Conservation (phyloP, 2,329 filamentous ascomycete species). For the Beauveria medogensis region DNA sequence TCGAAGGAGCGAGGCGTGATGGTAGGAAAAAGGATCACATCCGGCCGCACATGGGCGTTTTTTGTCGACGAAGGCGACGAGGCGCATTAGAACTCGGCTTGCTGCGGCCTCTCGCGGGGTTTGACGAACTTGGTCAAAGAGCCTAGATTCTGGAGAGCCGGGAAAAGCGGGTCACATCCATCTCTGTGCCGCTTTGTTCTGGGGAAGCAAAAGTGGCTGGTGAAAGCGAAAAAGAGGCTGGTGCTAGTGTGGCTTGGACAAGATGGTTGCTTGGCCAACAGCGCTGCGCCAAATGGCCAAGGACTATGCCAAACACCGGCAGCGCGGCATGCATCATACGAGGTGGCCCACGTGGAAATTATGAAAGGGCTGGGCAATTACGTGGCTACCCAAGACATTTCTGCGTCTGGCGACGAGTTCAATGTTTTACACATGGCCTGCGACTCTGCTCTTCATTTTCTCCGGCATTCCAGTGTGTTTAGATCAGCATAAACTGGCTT, state of each 20-base stretch:
- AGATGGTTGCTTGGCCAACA: slow-evolving; percentile 37
- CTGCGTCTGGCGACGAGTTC: not conserved
- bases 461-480: slow-evolving; percentile 19
- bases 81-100: slow-evolving; percentile 25
- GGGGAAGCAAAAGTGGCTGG: slow-evolving; percentile 8
- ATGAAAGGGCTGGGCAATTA: slow-evolving; percentile 3
- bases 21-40: slow-evolving; percentile 10
- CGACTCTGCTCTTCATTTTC: slow-evolving; percentile 3
- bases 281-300: slow-evolving; percentile 14
- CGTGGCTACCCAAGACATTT: slow-evolving; percentile 10
- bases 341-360: slow-evolving; percentile 4
- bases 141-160: slow-evolving; percentile 1
- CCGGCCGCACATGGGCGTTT: slow-evolving; percentile 10
- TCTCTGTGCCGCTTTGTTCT: slow-evolving; percentile 14
- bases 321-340: slow-evolving; percentile 1
- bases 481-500: slow-evolving; percentile 10
- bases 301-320: slow-evolving; percentile 14
- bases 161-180: not conserved
- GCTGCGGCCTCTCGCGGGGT: slow-evolving; percentile 28
- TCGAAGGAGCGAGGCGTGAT: slow-evolving; percentile 7
- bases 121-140: slow-evolving; percentile 14
- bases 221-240: slow-evolving; percentile 1
- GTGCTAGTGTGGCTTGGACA: slow-evolving; percentile 17
- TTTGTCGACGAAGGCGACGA: slow-evolving; percentile 11
- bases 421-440: not conserved